Percentiles rank a stretch among this genome's conserved stretches.
Evolutionary conservation across 768 basidiomycete genomes (phyloP).

Genomic region (Steccherinum ochraceum): DNA sequence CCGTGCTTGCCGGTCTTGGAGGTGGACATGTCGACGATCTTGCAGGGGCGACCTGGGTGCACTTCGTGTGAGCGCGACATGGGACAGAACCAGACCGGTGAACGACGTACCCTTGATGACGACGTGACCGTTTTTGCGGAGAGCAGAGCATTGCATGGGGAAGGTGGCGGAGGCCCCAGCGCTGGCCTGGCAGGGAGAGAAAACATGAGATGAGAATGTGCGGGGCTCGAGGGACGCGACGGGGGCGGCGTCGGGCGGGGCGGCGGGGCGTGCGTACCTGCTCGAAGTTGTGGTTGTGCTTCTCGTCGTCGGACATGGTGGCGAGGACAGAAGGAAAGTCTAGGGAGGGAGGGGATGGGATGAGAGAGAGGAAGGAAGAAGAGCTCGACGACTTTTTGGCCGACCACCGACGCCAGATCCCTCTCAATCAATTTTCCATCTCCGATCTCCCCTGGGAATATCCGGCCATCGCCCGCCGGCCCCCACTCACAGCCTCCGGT

Average conservation of each 20-base stretch:
- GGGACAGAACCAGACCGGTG: not conserved
- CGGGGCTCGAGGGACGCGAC: conserved; percentile 1
- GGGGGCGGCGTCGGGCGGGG: conserved; percentile 7
- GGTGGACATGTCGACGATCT: conserved; percentile 98
- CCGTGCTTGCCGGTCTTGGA: conserved; percentile 99
- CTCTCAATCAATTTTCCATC: conserved; percentile 32
- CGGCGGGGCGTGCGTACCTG: conserved; percentile 38
- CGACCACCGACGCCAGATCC: not conserved
- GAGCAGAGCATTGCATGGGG: conserved; percentile 95
- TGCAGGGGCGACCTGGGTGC: conserved; percentile 79
- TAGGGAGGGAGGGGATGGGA: conserved; percentile 12
- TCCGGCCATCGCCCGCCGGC: conserved; percentile 19
- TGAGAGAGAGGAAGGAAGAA: conserved; percentile 16
- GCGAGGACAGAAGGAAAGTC: conserved; percentile 21
- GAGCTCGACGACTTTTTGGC: not conserved
- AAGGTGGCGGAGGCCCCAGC: conserved; percentile 75
- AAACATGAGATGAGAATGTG: conserved; percentile 8
- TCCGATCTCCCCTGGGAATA: conserved; percentile 26
- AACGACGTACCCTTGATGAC: conserved; percentile 85
- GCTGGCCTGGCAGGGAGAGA: conserved; percentile 47
- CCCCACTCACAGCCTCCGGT: not conserved
- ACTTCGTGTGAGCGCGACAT: not conserved
- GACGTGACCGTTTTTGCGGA: conserved; percentile 89
- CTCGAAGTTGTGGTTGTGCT: conserved; percentile 85
- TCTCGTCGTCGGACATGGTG: conserved; percentile 86